These are phyloP conservation scores for Phytophthora nicotianae DNA, from an alignment of 352 stramenopile species.

Conservation along the genomic window DNA sequence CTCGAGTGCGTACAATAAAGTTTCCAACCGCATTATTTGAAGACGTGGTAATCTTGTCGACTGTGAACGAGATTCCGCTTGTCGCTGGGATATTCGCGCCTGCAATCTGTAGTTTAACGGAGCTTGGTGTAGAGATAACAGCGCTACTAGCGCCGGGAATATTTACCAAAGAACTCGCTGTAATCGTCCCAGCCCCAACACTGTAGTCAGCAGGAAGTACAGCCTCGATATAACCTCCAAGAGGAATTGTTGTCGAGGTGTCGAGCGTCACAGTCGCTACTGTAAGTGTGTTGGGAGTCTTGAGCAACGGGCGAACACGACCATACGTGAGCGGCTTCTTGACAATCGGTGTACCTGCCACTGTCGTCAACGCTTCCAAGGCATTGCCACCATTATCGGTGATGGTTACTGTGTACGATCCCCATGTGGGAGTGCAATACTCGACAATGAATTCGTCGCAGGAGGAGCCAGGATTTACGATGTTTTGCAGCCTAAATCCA, in stretches of 20 bases:
- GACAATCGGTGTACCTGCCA: slow-evolving; percentile 65
- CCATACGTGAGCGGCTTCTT: slow-evolving; percentile 63
- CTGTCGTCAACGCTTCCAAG: slow-evolving; percentile 45
- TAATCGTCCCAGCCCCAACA: slow-evolving; percentile 30
- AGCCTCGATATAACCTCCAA: slow-evolving; percentile 49
- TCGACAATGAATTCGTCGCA: slow-evolving; percentile 65
- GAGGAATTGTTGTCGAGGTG: slow-evolving; percentile 42
- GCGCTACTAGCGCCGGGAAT: slow-evolving; percentile 43
- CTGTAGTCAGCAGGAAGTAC: slow-evolving; percentile 55
- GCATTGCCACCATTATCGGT: slow-evolving; percentile 43
- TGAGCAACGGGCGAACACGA: slow-evolving; percentile 51
- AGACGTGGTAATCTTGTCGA: slow-evolving; percentile 61
- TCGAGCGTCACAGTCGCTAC: slow-evolving; percentile 47
- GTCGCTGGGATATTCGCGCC: slow-evolving; percentile 35
- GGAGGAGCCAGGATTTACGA: slow-evolving; percentile 64
- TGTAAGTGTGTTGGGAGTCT: slow-evolving; percentile 43
- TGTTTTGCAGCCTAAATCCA: slow-evolving; percentile 42
- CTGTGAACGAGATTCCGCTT: slow-evolving; percentile 39
- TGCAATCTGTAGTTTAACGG: slow-evolving; percentile 44
- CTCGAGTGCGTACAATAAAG: slow-evolving; percentile 60
- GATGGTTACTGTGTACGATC: slow-evolving; percentile 48
- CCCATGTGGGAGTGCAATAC: slow-evolving; percentile 51
- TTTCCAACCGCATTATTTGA: slow-evolving; percentile 41
- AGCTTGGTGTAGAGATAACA: slow-evolving; percentile 30
- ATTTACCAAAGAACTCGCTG: slow-evolving; percentile 33